Conservation (phyloP, 1,284 basidiomycete species). For the Veloboletus limbatus region DNA sequence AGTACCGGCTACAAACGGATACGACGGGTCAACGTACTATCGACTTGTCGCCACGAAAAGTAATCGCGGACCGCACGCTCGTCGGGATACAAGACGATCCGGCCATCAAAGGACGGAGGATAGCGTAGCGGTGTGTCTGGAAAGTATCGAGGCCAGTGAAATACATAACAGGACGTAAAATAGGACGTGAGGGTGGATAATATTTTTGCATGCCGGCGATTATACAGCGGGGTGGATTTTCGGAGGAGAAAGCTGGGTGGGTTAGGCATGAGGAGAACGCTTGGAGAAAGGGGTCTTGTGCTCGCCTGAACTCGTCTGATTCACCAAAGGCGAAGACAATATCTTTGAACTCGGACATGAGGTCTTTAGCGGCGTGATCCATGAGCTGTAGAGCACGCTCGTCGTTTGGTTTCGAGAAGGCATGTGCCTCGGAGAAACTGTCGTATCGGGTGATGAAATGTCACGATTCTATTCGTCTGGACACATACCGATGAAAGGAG, state of each 20-base stretch:
- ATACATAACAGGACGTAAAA: constrained; percentile 92
- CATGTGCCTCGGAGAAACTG: constrained; percentile 84
- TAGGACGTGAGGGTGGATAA: constrained; percentile 84
- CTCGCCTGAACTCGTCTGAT: constrained; percentile 93
- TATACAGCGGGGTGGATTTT: constrained; percentile 75
- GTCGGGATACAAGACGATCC: constrained; percentile 83
- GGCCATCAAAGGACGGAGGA: constrained; percentile 91
- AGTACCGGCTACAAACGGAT: constrained; percentile 3
- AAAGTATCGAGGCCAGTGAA: constrained; percentile 82
- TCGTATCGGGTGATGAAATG: constrained; percentile 7
- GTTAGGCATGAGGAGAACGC: neutral
- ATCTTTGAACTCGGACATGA: constrained; percentile 83
- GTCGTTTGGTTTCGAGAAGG: constrained; percentile 92
- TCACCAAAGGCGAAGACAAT: constrained; percentile 90
- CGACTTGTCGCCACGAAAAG: constrained; percentile 93
- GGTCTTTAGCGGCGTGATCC: constrained; percentile 83
- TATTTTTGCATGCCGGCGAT: constrained; percentile 87
- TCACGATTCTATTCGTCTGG: neutral
- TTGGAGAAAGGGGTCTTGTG: neutral
- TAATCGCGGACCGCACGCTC: constrained; percentile 82
- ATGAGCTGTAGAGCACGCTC: constrained; percentile 82
- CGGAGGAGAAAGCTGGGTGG: constrained; percentile 85
- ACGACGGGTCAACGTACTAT: constrained; percentile 61
- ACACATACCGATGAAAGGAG: constrained; percentile 84
- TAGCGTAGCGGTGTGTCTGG: constrained; percentile 69